phyloP scores from a whole-genome alignment of 1,139 yeast genomes.

The Debaryomyces psychrophilus region DNA sequence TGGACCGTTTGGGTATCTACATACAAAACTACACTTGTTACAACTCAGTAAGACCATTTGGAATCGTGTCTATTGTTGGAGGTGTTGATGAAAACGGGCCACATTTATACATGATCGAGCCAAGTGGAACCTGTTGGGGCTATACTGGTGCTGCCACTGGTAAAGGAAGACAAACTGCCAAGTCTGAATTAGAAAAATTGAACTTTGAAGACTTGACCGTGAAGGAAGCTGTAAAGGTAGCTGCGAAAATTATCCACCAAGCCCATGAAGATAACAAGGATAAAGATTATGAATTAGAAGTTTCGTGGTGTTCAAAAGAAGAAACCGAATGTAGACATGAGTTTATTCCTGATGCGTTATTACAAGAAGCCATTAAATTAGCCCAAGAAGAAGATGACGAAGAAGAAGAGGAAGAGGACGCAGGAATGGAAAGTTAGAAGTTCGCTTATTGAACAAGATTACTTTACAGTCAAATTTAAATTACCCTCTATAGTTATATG shows the following conservation, averaged over 20 bases:
- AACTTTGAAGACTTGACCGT: constrained; percentile 70
- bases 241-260: constrained; percentile 87
- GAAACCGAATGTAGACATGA: constrained; percentile 85
- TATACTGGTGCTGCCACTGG: constrained; percentile 97
- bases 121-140: constrained; percentile 97
- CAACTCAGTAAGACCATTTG: constrained; percentile 97
- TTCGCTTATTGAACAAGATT: neutral
- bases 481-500: constrained; percentile 4
- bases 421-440: constrained; percentile 18
- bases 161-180: constrained; percentile 95
- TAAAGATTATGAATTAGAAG: constrained; percentile 93
- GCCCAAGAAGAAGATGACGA: constrained; percentile 86
- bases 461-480: neutral
- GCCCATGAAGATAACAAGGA: constrained; percentile 99
- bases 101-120: constrained; percentile 95
- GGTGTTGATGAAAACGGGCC: constrained; percentile 90
- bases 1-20: constrained; percentile 87
- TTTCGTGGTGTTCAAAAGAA: constrained; percentile 76
- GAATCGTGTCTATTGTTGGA: constrained; percentile 88
- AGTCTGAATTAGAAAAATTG: constrained; percentile 91
- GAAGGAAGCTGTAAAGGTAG: constrained; percentile 85
- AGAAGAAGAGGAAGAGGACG: constrained; percentile 52
- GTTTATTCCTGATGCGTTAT: constrained; percentile 73
- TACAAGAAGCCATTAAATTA: constrained; percentile 77
- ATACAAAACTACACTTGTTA: constrained; percentile 96